Evolutionary conservation across 441 rosid species (phyloP).

Genomic region (Viola pubescens): DNA sequence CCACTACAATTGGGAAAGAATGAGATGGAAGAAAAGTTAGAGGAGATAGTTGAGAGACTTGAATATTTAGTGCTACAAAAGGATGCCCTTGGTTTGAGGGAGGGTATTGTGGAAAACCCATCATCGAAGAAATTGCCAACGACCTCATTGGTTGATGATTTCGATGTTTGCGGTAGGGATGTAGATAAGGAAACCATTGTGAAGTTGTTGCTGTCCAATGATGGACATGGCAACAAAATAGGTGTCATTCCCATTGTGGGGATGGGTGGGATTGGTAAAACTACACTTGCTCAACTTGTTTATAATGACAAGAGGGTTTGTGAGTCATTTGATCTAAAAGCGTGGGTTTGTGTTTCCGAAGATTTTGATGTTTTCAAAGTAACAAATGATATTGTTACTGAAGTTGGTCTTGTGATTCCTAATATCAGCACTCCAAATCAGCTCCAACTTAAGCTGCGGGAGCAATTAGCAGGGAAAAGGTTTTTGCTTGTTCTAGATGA

Average conservation of each 20-base stretch:
- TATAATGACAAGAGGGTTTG: constrained; percentile 5
- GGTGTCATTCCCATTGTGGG: constrained; percentile 11
- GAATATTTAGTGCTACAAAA: constrained; percentile 9
- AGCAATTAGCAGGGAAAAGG: neutral
- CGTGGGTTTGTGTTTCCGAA: constrained; percentile 13
- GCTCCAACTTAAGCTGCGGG: constrained; percentile 7
- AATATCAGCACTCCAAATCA: neutral
- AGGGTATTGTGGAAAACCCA: neutral
- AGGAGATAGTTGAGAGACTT: constrained; percentile 10
- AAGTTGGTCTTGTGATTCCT: neutral
- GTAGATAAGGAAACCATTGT: constrained; percentile 9
- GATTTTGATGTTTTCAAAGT: constrained; percentile 7
- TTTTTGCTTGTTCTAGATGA: constrained; percentile 25
- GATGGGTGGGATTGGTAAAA: constrained; percentile 15
- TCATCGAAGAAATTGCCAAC: constrained; percentile 5
- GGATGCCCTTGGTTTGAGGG: constrained; percentile 9
- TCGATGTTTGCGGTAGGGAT: constrained; percentile 12
- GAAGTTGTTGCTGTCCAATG: neutral
- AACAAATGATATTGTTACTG: constrained; percentile 1
- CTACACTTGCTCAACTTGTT: constrained; percentile 8
- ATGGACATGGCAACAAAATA: neutral
- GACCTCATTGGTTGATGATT: constrained; percentile 11
- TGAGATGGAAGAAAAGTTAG: constrained; percentile 1
- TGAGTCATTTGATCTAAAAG: constrained; percentile 4
- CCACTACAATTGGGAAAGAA: neutral